Evolutionary conservation across 305 asterid genomes (phyloP), one percentile per base, ranked within the genome.

Genomic region (Fraxinus floribunda): DNA sequence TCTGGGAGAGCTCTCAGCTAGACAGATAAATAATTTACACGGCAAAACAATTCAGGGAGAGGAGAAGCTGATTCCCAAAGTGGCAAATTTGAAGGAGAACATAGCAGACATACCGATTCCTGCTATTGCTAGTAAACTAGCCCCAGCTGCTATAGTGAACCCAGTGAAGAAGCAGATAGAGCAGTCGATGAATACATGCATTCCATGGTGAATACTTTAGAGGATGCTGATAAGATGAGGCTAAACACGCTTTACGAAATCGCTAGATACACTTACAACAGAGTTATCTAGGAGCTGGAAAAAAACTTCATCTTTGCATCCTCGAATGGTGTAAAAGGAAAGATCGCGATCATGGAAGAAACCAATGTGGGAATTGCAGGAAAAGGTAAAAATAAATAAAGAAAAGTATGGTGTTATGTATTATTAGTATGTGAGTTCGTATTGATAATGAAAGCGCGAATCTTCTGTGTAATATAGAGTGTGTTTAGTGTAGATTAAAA

Each of bases 51-150:
- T 85, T 3, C 1, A 7, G 38, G 77, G 83, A 6, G 88, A 86
- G 57, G 70, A 70, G 16, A 55, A 32, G 11, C 26, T 76, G 36
- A 55, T 0, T 75, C 0, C 44, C 64, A 1, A 20, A 10, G 38
- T 68, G 16, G 84, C 88, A 26, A 80, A 34, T 34, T 83, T 86
- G 80, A 84, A 80, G 66, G 85, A 78, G 77, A 83, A 78, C 68
- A 34, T 78, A 29, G 80, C 62, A 38, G 87, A 85, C 39, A 71
- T 77, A 74, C 83, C 81, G 1, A 22, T 81, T 10, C 80, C 55
- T 0, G 41, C 49, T 1, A 46, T 77, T 1, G 87, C 83, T 5
- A 73, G 22, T 2, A 24, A 52, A 46, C 35, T 0, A 1, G 15
- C 3, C 9, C 24, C 5, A 35, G n/a, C n/a, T n/a, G 22, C 20